phyloP scores from a whole-genome alignment of 371 early-diverging fungal genomes.

The Ordospora pajunii region DNA sequence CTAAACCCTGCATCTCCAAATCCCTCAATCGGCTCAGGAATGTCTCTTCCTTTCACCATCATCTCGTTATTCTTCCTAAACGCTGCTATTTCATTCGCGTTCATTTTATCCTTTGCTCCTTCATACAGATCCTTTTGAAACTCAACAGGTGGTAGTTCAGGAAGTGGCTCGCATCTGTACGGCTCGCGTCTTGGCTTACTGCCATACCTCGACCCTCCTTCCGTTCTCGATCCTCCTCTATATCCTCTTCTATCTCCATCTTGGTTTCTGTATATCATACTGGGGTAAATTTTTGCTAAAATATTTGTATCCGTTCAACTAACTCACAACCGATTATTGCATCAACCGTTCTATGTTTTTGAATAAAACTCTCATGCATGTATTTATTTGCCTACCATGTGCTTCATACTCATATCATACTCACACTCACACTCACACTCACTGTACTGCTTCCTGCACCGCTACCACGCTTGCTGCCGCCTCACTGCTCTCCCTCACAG shows the following conservation, averaged over 20 bases:
- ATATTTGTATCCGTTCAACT: neutral
- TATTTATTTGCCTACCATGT: too few species aligned
- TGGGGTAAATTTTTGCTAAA: constrained; percentile 24
- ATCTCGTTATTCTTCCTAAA: constrained; percentile 64
- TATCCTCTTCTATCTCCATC: constrained; percentile 11
- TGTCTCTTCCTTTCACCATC: constrained; percentile 62
- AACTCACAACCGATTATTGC: neutral
- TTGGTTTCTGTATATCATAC: neutral
- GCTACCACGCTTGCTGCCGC: neutral
- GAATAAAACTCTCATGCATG: neutral
- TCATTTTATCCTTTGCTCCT: constrained; percentile 59
- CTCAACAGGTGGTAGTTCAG: constrained; percentile 38
- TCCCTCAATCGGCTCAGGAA: constrained; percentile 68
- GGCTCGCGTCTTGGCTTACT: neutral
- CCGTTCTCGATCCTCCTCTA: neutral
- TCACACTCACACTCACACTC: too few species aligned
- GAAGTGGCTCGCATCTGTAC: neutral
- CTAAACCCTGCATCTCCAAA: constrained; percentile 69
- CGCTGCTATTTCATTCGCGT: constrained; percentile 61
- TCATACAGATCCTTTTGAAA: constrained; percentile 71
- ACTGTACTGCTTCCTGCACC: too few species aligned
- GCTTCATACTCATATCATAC: too few species aligned
- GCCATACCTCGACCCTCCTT: neutral
- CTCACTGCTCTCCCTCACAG: neutral
- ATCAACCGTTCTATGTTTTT: neutral